phyloP scores from a whole-genome alignment of 805 yeast species.

The Phaffomyces opuntiae region DNA sequence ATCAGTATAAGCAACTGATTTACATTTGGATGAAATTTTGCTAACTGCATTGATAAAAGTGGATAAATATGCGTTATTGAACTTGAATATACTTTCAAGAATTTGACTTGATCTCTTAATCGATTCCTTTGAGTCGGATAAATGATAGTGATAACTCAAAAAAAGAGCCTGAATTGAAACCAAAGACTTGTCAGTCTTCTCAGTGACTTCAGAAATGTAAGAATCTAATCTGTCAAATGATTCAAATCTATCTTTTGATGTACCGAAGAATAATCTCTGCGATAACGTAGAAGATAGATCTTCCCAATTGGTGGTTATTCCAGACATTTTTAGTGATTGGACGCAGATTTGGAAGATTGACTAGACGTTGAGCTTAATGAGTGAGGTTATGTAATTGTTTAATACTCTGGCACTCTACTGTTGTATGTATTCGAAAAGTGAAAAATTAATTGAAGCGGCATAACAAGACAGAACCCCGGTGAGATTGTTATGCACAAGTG shows the following conservation, averaged over 20 bases:
- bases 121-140: constrained; percentile 7
- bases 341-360: background rate
- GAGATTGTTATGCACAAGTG: too few species aligned
- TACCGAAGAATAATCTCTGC: constrained; percentile 16
- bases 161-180: constrained; percentile 14
- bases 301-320: constrained; percentile 10
- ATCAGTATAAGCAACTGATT: constrained; percentile 47
- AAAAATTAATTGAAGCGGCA: constrained; percentile 3
- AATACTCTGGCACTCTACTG: background rate
- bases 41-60: constrained; percentile 19
- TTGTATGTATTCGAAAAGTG: background rate
- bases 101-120: constrained; percentile 7
- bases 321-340: constrained; percentile 3
- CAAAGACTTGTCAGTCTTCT: constrained; percentile 11
- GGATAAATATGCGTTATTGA: constrained; percentile 4
- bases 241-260: constrained; percentile 13
- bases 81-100: constrained; percentile 11
- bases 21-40: constrained; percentile 24
- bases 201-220: constrained; percentile 1
- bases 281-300: constrained; percentile 17
- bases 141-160: constrained; percentile 11
- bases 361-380: background rate
- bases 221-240: constrained; percentile 16
- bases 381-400: background rate
- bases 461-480: background rate